Evolutionary conservation across 1,139 yeast genomes (phyloP).

Genomic region (Geotrichum candidum): DNA sequence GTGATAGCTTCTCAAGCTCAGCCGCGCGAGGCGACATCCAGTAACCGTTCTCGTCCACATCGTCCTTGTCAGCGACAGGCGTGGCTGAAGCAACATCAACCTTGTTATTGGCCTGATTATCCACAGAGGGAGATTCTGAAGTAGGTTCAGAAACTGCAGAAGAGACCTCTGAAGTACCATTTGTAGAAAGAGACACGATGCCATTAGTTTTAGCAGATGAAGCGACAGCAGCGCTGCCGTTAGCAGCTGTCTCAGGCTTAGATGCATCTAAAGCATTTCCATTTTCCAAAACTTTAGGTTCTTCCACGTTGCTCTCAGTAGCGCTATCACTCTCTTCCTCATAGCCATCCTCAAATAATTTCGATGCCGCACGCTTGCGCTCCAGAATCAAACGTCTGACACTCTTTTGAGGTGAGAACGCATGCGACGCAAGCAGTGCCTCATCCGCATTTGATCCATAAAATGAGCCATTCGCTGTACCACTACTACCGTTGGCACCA

Average conservation of each 20-base stretch:
- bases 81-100: not conserved
- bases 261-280: not conserved
- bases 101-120: not conserved
- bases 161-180: not conserved
- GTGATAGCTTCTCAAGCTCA: conserved; percentile 52
- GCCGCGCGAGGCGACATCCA: conserved; percentile 78
- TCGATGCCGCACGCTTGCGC: not conserved
- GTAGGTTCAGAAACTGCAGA: not conserved
- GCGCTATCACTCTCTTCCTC: not conserved
- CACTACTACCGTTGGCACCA: not conserved
- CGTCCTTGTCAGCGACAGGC: conserved; percentile 35
- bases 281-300: not conserved
- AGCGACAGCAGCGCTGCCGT: not conserved
- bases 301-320: not conserved
- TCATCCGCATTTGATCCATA: conserved; percentile 48
- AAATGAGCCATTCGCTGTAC: not conserved
- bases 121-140: not conserved
- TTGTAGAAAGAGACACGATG: not conserved
- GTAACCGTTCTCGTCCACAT: conserved; percentile 62
- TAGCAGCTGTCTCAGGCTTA: not conserved
- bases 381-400: conserved; percentile 46
- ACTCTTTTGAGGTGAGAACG: conserved; percentile 51
- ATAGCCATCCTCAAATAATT: not conserved
- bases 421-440: conserved; percentile 64
- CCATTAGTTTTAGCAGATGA: not conserved